Evolutionary conservation across 345 rosid genomes (phyloP).

Genomic region (Pistacia atlantica): DNA sequence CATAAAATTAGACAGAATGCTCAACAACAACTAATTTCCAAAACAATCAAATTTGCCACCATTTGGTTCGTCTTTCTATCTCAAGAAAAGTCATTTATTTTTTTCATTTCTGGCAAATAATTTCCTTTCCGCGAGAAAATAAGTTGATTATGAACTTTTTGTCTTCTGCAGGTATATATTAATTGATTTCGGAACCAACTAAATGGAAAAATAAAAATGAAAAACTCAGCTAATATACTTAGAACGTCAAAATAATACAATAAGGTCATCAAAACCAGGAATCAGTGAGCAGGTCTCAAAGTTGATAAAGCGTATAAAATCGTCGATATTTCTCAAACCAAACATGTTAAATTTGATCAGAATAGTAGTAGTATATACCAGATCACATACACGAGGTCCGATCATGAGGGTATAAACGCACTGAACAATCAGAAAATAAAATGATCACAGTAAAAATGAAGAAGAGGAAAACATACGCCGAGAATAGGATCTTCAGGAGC

Average conservation of each 20-base stretch:
- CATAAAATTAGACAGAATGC: neutral
- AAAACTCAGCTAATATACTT: neutral
- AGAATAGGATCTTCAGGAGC: conserved; percentile 78
- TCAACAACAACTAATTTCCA: neutral
- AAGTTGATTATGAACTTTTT: too few species aligned
- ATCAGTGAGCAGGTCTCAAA: neutral
- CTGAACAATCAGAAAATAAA: neutral
- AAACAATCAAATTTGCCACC: neutral
- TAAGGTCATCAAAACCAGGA: neutral
- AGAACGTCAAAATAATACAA: neutral
- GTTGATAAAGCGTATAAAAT: neutral
- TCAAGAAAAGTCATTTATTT: neutral
- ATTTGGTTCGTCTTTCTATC: neutral
- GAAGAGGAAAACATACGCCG: conserved; percentile 39
- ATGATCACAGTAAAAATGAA: neutral
- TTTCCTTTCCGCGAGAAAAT: neutral
- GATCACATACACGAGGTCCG: neutral
- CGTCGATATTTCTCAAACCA: neutral
- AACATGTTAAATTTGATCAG: conserved; percentile 6
- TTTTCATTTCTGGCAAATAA: neutral
- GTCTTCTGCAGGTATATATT: neutral
- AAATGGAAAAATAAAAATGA: neutral
- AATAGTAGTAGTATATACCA: conserved; percentile 1
- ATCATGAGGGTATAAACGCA: neutral
- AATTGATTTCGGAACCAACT: neutral